Conservation (phyloP, 1,139 yeast species). For the Zhuliangozyma parablackwelliae region DNA sequence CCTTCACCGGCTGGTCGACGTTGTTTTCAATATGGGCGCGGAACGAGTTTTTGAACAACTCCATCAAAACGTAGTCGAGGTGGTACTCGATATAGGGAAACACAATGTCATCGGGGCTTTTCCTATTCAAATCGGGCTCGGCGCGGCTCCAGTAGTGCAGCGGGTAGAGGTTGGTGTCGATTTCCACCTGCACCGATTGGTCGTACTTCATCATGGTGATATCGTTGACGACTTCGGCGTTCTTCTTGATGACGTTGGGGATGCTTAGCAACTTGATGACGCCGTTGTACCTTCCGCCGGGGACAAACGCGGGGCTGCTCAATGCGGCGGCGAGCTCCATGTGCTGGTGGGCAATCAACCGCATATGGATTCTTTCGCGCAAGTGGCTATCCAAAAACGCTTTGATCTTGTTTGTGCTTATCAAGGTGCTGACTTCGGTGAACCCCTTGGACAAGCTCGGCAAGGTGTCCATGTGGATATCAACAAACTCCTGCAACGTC, state of each 20-base stretch:
- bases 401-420: slow-evolving; percentile 50
- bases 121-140: slow-evolving; percentile 21
- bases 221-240: slow-evolving; percentile 75
- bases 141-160: slow-evolving; percentile 31
- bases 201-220: slow-evolving; percentile 81
- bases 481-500: slow-evolving; percentile 57
- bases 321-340: slow-evolving; percentile 49
- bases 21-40: slow-evolving; percentile 78
- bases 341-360: slow-evolving; percentile 83
- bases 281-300: slow-evolving; percentile 56
- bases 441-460: slow-evolving; percentile 80
- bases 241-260: slow-evolving; percentile 53
- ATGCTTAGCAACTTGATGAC: slow-evolving; percentile 64
- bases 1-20: slow-evolving; percentile 56
- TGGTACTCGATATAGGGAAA: slow-evolving; percentile 86
- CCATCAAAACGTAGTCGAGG: slow-evolving; percentile 80
- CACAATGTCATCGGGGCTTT: slow-evolving; percentile 17
- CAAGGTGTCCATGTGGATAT: slow-evolving; percentile 77
- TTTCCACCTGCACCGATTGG: slow-evolving; percentile 55
- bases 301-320: slow-evolving; percentile 19
- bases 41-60: slow-evolving; percentile 80
- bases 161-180: slow-evolving; percentile 43
- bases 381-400: slow-evolving; percentile 71
- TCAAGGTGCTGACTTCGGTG: slow-evolving; percentile 59
- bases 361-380: slow-evolving; percentile 78